Base-by-base conservation (phyloP, 1,139 yeast species). In the Yamadazyma epiphylla region DNA sequence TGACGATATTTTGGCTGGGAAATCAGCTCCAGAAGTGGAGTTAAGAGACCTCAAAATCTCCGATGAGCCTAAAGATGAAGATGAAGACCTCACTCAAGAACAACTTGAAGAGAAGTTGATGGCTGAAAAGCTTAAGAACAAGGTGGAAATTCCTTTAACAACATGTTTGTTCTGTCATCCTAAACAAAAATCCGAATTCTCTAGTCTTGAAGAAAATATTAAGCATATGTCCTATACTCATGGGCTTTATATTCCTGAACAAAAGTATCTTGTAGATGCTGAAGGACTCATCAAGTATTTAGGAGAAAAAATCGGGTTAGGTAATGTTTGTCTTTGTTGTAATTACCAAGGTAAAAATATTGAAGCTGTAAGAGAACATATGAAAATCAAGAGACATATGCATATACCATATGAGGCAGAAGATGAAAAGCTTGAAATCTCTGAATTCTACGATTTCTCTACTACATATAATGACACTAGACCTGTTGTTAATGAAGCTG, bases 341-440 rank as follows among this genome's bases (percentile, higher is more conserved):
- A 67, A 68, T 29, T 94, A 81, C 54, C 88, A 86, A 55, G 97
- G 97, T 5, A 74, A 75, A 43, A 77, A 79, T 33, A 54, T 89
- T 22, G 95, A 86, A 50, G 86, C 95, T 35, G 91, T 86, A 5
- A 78, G 96, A 43, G 94, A 88, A 25, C 99, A 91, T 55, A 83
- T 89, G 87, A 51, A 70, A 5, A 72, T 83, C 13, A 91, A 91
- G 57, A 77, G 88, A 39, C 99, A 91, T 54, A 82, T 89, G 64
- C 75, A 77, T 53, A 73, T 91, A 35, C 97, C 98, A 0, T 94
- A 86, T 55, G 97, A 91, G 46, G 60, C 77, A 1, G 84, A 79
- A 38, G 83, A 83, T 35, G 95, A 91, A 51, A 82, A 81, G 53
- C 72, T 81, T 33, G 87, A 83, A 49, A 69, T 89, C 25, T 77